Base-by-base conservation (phyloP, 306 rosid genomes). In the Cercis canadensis region DNA sequence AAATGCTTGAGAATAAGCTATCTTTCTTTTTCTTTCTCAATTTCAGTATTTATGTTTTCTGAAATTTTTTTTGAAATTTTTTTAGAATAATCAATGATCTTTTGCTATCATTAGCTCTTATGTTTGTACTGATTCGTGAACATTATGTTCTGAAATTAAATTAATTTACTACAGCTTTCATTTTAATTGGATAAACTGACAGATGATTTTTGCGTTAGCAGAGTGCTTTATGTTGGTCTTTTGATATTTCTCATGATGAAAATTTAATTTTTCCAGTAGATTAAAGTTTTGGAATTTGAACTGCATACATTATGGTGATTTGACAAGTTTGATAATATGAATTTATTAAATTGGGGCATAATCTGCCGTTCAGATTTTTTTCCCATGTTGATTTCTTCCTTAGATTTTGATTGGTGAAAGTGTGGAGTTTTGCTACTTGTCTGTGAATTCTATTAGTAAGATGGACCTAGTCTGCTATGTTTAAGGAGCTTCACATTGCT, bases 1-100 rank as follows among this genome's bases (percentile, higher is more conserved):
- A 69, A 63, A 63, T 53, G 59, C 32, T 65, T 77, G 57, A 53
- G 56, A 47, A 74, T 39, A 29, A 66, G 52, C 17, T 46, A 18
- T 57, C 18, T 11, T 3, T 6, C 13, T 16, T 41, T 69, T 56
- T 54, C 34, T 63, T 70, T 72, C 44, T 7, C 13, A 41, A 62
- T 40, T 61, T 61, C 36, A 31, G 31, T 56, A 54, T 67, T 13
- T 31, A 45, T 55, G 55, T 16, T 43, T 66, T 29, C 59, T 65
- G 57, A 24, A 24, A 55, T 52, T 16, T 19, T 74, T 49, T 52
- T n/a, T 58, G 51, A 36, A 51, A 54, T 24, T 70, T 40, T 69
- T 9, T 46, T 57, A 33, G 61, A 64, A 50, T 24, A n/a, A 47
- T 51, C 13, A 13, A 6, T 36, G 59, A 36, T 12, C 40, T 16